A percentile compares a stretch with the other conserved stretches of the same genome.
phyloP scores from a whole-genome alignment of 768 basidiomycete species.

The Hypholoma fasciculare region DNA sequence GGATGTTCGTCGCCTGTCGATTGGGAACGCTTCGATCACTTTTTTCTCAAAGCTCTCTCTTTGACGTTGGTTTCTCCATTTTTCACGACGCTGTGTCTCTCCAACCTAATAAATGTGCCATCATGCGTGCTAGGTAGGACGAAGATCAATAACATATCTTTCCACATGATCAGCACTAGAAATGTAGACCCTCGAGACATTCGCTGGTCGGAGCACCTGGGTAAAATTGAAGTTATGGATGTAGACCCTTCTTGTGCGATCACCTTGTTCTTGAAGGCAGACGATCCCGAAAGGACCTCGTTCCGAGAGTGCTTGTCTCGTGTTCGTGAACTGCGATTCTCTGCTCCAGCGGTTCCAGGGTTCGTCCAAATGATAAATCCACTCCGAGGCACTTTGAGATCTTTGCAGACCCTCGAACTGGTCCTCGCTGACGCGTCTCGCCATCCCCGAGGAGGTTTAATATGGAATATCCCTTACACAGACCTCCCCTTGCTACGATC shows the following conservation, averaged over 20 bases:
- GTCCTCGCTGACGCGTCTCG: not conserved
- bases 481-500: not conserved
- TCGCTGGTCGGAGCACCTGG: too few relatives aligned
- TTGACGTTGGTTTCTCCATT: not conserved
- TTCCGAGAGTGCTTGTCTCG: not conserved
- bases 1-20: not conserved
- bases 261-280: not conserved
- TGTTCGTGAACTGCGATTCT: not conserved
- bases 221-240: not conserved
- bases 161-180: too few relatives aligned
- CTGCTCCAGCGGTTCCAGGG: not conserved
- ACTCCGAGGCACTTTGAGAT: not conserved
- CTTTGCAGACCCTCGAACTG: not conserved
- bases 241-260: not conserved
- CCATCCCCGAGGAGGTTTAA: not conserved
- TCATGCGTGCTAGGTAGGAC: not conserved
- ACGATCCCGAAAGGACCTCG: not conserved
- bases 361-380: not conserved
- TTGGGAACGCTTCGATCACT: not conserved
- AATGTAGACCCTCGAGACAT: too few relatives aligned
- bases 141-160: not conserved
- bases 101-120: not conserved
- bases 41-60: not conserved
- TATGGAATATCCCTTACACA: not conserved
- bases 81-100: not conserved